phyloP scores from a whole-genome alignment of 805 yeast species.

The Zygosaccharomyces kombuchaensis region DNA sequence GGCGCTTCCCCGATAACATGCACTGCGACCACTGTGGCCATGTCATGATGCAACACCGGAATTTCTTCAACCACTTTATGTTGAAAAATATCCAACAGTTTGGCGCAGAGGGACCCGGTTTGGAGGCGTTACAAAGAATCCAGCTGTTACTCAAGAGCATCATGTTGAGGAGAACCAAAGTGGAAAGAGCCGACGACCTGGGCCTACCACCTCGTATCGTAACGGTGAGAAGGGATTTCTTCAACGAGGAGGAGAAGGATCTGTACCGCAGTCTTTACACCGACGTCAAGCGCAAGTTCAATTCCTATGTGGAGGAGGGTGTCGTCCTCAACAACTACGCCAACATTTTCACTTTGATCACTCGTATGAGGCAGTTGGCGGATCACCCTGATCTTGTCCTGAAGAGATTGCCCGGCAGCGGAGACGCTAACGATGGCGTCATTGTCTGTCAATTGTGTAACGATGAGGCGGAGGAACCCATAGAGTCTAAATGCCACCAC shows the following conservation, averaged over 20 bases:
- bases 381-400: constrained; percentile 97
- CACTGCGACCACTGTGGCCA: constrained; percentile 86
- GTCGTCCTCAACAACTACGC: constrained; percentile 96
- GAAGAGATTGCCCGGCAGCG: constrained; percentile 51
- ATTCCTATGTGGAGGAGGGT: constrained; percentile 92
- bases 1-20: constrained; percentile 81
- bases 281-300: constrained; percentile 81
- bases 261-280: constrained; percentile 81
- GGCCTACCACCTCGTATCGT: constrained; percentile 97
- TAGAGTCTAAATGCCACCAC: constrained; percentile 91
- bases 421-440: constrained; percentile 39
- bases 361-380: constrained; percentile 96
- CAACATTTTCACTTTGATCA: constrained; percentile 89
- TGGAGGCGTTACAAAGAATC: constrained; percentile 69
- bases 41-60: constrained; percentile 90
- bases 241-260: constrained; percentile 94
- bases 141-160: constrained; percentile 70
- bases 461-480: constrained; percentile 97
- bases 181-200: constrained; percentile 94
- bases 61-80: constrained; percentile 93
- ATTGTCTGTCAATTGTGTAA: constrained; percentile 91
- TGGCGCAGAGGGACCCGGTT: constrained; percentile 80
- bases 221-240: constrained; percentile 77
- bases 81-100: constrained; percentile 86
- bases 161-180: constrained; percentile 91